These are phyloP conservation scores for Podila minutissima DNA, from an alignment of 192 early-diverging fungal genomes.

Conservation along the genomic window DNA sequence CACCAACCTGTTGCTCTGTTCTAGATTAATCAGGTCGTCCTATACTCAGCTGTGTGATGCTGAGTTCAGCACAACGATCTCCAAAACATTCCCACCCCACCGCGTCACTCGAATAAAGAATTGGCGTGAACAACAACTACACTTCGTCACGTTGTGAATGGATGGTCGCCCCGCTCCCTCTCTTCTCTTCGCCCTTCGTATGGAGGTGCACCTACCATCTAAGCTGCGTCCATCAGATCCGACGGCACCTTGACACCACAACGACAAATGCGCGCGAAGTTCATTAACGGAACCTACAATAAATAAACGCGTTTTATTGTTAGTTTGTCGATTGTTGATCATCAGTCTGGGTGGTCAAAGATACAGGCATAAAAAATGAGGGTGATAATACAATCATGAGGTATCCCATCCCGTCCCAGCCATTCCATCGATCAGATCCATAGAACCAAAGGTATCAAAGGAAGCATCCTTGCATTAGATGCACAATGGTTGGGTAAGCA, in stretches of 20 bases:
- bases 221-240: slow-evolving; percentile 31
- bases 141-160: background rate
- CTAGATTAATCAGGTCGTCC: no score
- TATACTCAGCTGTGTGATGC: no score
- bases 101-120: no score
- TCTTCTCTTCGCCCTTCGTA: background rate
- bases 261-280: slow-evolving; percentile 10
- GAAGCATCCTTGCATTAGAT: no score
- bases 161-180: no score
- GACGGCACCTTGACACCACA: slow-evolving; percentile 21
- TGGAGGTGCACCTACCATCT: slow-evolving; percentile 31
- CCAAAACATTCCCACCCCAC: no score
- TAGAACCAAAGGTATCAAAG: no score
- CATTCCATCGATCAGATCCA: background rate
- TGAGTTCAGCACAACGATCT: no score
- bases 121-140: background rate
- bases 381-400: no score
- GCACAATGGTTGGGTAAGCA: background rate
- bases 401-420: background rate
- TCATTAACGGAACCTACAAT: slow-evolving; percentile 17
- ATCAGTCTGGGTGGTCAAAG: background rate
- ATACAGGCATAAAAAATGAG: no score
- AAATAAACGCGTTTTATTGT: background rate
- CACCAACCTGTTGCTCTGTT: no score
- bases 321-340: background rate